Conservation (phyloP, 1,284 basidiomycete species). For the Ustilago loliicola region DNA sequence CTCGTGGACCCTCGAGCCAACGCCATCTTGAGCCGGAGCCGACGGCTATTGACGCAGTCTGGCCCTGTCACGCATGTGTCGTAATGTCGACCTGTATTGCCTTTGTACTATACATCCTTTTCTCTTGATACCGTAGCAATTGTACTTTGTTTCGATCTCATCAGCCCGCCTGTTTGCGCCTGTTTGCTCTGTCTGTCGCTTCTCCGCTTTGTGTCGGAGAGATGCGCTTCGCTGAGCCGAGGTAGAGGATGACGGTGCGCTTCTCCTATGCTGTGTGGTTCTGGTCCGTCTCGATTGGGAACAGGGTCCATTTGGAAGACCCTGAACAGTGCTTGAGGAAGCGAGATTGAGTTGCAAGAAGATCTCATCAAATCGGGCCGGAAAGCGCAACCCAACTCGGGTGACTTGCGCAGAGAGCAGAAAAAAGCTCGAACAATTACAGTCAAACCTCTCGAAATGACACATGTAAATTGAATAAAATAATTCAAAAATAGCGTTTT, state of each 20-base stretch:
- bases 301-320: constrained; percentile 3
- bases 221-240: neutral
- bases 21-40: neutral
- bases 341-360: neutral
- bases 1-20: neutral
- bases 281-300: too few species aligned
- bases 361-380: neutral
- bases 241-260: too few species aligned
- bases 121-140: constrained; percentile 23
- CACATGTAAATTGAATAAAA: too few species aligned
- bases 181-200: neutral
- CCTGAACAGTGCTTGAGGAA: neutral
- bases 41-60: neutral
- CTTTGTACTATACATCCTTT: constrained; percentile 15
- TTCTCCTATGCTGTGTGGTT: too few species aligned
- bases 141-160: constrained; percentile 1
- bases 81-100: constrained; percentile 9
- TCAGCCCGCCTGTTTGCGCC: neutral
- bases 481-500: too few species aligned
- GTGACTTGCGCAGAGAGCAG: neutral
- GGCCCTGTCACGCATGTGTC: neutral
- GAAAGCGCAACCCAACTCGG: constrained; percentile 4
- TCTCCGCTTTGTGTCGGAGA: neutral
- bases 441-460: too few species aligned
- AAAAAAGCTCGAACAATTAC: too few species aligned